Evolutionary conservation across 1,284 basidiomycete genomes (phyloP), one percentile per base, ranked within the genome.

Genomic region (Tremellales sp.): DNA sequence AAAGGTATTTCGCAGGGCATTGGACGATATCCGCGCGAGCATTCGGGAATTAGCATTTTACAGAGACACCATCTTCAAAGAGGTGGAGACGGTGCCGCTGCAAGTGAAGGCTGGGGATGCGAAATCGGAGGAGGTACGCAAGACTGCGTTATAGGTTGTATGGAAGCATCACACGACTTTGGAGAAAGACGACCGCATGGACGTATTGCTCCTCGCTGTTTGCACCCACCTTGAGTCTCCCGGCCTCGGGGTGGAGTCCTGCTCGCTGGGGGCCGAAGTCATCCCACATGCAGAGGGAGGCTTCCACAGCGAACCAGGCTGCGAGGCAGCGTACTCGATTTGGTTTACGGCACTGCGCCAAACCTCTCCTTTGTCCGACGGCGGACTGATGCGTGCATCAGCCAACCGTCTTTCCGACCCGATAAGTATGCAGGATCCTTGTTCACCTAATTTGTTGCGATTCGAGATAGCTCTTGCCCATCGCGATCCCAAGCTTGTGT

Each of bases 261-360:
- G 83, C 86, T 53, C 86, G 84, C 13, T 75, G 78, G 74, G 97
- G 97, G 8, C 84, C 83, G 1, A 94, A 77, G 26, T 76, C 73
- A 57, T 97, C 90, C 92, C 93, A 97, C 37, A 95, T 78, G 58
- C 66, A 83, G 79, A 76, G 56, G 6, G 71, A 74, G 1, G 76
- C 77, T 7, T 28, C 40, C 29, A 13, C 22, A 21, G 5, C 7
- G 5, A 33, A 31, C 14, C 31, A 46, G 53, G 34, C 27, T 27
- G 26, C 31, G 13, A 14, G 12, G 84, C 83, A 35, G 75, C 68
- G 87, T 88, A 74, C 85, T 90, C 31, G 28, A 95, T 91, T 38
- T 97, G 78, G 67, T 97, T 97, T 78, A 95, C 95, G 14, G 95
- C 87, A 59, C 86, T 90, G 0, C 82, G 87, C 58, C 82, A 78